Base-by-base conservation (phyloP, 1,284 basidiomycete genomes). In the Tausonia pullulans region DNA sequence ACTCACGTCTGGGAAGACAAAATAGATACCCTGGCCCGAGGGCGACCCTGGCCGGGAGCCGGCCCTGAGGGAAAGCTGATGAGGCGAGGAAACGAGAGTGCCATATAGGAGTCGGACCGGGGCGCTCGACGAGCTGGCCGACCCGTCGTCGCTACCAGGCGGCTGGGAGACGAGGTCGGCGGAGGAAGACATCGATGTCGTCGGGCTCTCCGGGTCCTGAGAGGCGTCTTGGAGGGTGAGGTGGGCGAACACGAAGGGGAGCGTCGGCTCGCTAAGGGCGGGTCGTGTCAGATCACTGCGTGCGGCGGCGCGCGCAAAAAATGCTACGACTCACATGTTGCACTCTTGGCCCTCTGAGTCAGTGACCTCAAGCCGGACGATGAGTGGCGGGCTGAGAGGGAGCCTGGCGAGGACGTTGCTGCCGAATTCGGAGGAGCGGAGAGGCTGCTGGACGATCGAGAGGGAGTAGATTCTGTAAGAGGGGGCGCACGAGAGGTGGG, bases 1-100 rank as follows among this genome's bases (percentile, higher is more conserved):
- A 72, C 88, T 89, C 69, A 90, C 87, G 74, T 95, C 92, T 7
- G 91, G 86, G 72, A 94, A 95, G 60, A 92, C 78, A 72, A 95
- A 93, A 75, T 88, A 93, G 48, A 88, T 79, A 7, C 88, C 88
- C 69, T 81, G 79, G 11, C 8, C 27, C 51, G 51, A 16, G 14
- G 6, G 6, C 51, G 6, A n/a, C 8, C 11, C 49, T 85, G 83
- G 53, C 88, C 88, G 3, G 71, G 53, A 14, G 13, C 40, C 3
- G 6, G 53, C 46, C 4, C 45, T 43, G 6, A 61, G 57, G 7
- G 44, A 16, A 13, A 91, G 79, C 62, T 86, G 82, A 55, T 89
- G 84, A 1, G 88, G 83, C 0, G 86, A 86, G 11, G 90, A 85
- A 43, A 93, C 88, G 41, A 92, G 78, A 66, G 86, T 88, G 50